Evolutionary conservation across 257 asterid species (phyloP).

Genomic region (Schizonepeta tenuifolia): DNA sequence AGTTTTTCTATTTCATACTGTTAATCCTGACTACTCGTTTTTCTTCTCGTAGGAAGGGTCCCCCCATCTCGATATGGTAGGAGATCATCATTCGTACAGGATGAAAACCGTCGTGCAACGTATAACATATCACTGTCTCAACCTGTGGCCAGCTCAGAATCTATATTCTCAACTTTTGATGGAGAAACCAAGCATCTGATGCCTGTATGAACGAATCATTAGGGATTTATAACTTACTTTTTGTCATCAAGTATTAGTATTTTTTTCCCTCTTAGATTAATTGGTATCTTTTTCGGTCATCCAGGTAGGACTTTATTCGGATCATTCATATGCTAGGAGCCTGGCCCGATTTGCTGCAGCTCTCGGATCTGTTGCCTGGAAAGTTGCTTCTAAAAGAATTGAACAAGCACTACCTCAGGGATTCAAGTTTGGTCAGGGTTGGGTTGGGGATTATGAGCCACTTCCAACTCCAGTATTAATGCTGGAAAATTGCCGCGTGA

Average conservation of each 20-base stretch:
- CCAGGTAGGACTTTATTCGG: slow-evolving; percentile 93
- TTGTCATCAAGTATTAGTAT: slow-evolving; percentile 12
- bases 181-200: slow-evolving; percentile 90
- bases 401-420: slow-evolving; percentile 91
- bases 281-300: slow-evolving; percentile 28
- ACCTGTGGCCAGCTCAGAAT: slow-evolving; percentile 54
- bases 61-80: slow-evolving; percentile 57
- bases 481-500: slow-evolving; percentile 59
- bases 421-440: slow-evolving; percentile 84
- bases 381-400: slow-evolving; percentile 80
- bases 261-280: not conserved
- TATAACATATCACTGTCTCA: slow-evolving; percentile 54
- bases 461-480: slow-evolving; percentile 79
- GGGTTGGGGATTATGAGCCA: slow-evolving; percentile 99
- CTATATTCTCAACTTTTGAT: slow-evolving; percentile 81
- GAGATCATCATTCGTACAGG: slow-evolving; percentile 57
- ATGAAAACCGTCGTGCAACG: slow-evolving; percentile 82
- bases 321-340: slow-evolving; percentile 93
- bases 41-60: slow-evolving; percentile 61
- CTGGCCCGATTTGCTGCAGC: slow-evolving; percentile 89
- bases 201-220: slow-evolving; percentile 67
- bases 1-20: not conserved
- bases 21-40: slow-evolving; percentile 18
- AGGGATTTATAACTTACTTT: not conserved
- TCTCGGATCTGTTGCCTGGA: slow-evolving; percentile 92